Conservation (phyloP, 306 rosid species). For the Vicia sativa region DNA sequence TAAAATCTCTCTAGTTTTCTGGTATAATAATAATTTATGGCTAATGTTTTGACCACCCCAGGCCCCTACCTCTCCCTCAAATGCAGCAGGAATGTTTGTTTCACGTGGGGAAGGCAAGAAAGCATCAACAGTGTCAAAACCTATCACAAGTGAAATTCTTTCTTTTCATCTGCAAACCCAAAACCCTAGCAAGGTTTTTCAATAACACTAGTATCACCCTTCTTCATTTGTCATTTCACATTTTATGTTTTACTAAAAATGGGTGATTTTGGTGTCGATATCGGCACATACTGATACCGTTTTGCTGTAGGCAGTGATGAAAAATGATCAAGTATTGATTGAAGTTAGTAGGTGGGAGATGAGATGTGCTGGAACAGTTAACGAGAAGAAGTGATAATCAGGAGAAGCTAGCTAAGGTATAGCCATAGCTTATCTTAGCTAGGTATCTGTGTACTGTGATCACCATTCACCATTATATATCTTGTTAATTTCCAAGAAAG, state of each 20-base stretch:
- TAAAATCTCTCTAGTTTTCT: conserved; percentile 37
- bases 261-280: too few relatives aligned
- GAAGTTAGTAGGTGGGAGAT: conserved; percentile 31
- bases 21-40: conserved; percentile 8
- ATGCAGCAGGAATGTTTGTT: conserved; percentile 40
- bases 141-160: conserved; percentile 45
- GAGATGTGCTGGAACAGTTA: conserved; percentile 41
- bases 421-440: not conserved
- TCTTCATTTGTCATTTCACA: conserved; percentile 30
- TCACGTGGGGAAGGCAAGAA: conserved; percentile 48
- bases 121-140: conserved; percentile 39
- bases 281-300: too few relatives aligned
- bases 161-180: not conserved
- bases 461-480: not conserved
- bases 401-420: conserved; percentile 12
- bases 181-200: conserved; percentile 28
- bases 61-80: conserved; percentile 10
- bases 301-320: not conserved
- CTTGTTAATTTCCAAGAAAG: conserved; percentile 33
- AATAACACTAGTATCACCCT: not conserved
- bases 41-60: not conserved
- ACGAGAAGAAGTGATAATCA: conserved; percentile 37
- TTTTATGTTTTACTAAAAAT: too few relatives aligned
- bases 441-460: conserved; percentile 33
- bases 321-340: conserved; percentile 24